phyloP scores from a whole-genome alignment of 2,329 filamentous ascomycete genomes.

The Penicillium fuscoglaucum region DNA sequence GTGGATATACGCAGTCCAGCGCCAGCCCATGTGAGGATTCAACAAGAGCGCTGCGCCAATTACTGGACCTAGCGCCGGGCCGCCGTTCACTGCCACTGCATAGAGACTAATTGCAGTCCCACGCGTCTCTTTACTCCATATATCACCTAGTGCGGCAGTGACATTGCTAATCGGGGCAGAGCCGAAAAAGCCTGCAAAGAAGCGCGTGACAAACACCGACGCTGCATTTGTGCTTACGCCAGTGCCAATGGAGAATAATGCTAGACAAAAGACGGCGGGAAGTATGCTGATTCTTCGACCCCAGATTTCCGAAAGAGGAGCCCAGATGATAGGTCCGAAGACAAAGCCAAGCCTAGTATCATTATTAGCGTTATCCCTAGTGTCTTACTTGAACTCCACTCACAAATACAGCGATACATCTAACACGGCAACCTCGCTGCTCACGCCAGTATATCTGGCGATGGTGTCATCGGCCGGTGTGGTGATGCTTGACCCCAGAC shows the following conservation, averaged over 20 bases:
- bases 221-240: constrained; percentile 42
- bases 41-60: constrained; percentile 43
- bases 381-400: background rate
- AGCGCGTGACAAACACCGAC: constrained; percentile 44
- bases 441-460: constrained; percentile 45
- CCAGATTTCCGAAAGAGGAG: constrained; percentile 48
- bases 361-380: background rate
- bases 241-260: constrained; percentile 49
- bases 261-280: constrained; percentile 45
- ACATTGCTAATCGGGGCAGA: constrained; percentile 48
- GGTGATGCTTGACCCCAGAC: constrained; percentile 54
- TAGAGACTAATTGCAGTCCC: constrained; percentile 45
- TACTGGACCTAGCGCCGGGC: constrained; percentile 45
- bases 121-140: constrained; percentile 42
- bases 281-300: constrained; percentile 50
- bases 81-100: constrained; percentile 43
- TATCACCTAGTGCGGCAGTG: constrained; percentile 46
- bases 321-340: constrained; percentile 44
- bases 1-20: constrained; percentile 49
- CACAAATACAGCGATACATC: constrained; percentile 47
- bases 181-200: constrained; percentile 49
- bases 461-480: constrained; percentile 49
- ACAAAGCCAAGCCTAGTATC: constrained; percentile 15
- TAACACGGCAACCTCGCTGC: constrained; percentile 48
- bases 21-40: constrained; percentile 43